Conservation (phyloP, 805 yeast genomes). For the Millerago galiae region DNA sequence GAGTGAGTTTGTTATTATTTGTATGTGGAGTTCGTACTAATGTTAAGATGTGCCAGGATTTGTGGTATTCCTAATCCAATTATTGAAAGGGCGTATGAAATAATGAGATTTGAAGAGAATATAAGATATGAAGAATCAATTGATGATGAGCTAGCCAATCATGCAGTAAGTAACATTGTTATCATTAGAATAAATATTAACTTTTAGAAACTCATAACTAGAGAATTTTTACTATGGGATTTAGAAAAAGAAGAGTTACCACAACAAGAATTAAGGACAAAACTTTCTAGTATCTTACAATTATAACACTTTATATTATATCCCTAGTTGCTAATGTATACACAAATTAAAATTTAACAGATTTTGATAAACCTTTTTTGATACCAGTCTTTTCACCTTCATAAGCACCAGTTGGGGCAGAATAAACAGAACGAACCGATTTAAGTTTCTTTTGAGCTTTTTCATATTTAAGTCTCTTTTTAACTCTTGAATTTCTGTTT, state of each 20-base stretch:
- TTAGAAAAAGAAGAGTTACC: conserved; percentile 7
- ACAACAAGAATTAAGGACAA: neutral
- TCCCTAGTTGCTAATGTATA: neutral
- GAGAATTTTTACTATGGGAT: conserved; percentile 18
- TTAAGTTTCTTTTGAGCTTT: conserved; percentile 89
- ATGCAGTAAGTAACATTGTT: conserved; percentile 2
- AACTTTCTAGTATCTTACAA: conserved; percentile 3
- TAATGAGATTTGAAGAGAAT: conserved; percentile 15
- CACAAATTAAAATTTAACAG: conserved; percentile 53
- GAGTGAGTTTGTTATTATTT: conserved; percentile 4
- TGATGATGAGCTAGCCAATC: conserved; percentile 1
- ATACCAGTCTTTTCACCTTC: conserved; percentile 97
- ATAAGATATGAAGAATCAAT: conserved; percentile 5
- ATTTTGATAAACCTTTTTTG: conserved; percentile 85
- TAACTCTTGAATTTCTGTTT: conserved; percentile 91
- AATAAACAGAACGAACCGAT: conserved; percentile 85
- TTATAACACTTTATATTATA: neutral
- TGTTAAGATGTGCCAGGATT: conserved; percentile 29
- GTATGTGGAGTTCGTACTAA: neutral
- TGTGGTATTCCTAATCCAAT: conserved; percentile 30
- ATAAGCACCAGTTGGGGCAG: conserved; percentile 67
- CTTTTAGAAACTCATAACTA: conserved; percentile 9
- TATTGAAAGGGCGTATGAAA: conserved; percentile 27
- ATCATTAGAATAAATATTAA: neutral
- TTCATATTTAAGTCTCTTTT: conserved; percentile 96